These are phyloP conservation scores for Raphanus hybrid DNA, from an alignment of 441 rosid genomes.

Conservation along the genomic window DNA sequence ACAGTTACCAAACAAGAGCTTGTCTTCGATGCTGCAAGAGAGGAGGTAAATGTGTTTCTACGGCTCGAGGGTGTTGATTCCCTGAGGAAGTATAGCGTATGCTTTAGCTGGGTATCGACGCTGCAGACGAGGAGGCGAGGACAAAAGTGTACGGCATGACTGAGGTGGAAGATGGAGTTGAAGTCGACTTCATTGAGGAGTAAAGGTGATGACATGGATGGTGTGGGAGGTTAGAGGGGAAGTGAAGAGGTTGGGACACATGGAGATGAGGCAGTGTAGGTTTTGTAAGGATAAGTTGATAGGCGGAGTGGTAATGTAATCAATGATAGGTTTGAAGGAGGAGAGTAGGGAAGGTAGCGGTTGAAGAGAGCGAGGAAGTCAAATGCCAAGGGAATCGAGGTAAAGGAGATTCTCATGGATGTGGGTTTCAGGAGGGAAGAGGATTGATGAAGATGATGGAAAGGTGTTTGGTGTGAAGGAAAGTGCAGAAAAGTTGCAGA, in stretches of 20 bases:
- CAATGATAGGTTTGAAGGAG: constrained; percentile 39
- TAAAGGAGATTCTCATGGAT: constrained; percentile 76
- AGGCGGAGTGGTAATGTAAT: constrained; percentile 53
- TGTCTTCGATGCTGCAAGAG: too few relatives aligned
- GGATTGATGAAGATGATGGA: constrained; percentile 39
- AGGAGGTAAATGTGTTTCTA: too few relatives aligned
- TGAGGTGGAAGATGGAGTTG: too few relatives aligned
- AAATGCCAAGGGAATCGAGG: constrained; percentile 85
- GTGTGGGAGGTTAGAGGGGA: constrained; percentile 40
- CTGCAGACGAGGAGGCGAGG: too few relatives aligned
- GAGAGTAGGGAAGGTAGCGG: constrained; percentile 64
- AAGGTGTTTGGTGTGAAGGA: constrained; percentile 52
- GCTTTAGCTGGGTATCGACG: too few relatives aligned
- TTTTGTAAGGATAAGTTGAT: constrained; percentile 59
- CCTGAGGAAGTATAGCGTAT: too few relatives aligned
- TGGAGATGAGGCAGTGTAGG: constrained; percentile 63
- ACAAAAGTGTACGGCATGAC: too few relatives aligned
- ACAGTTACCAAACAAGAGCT: too few relatives aligned
- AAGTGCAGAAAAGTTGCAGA: constrained; percentile 50
- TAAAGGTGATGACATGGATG: too few relatives aligned
- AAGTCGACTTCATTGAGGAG: too few relatives aligned
- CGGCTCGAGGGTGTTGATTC: too few relatives aligned
- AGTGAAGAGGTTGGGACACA: constrained; percentile 78
- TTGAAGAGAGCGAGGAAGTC: constrained; percentile 64
- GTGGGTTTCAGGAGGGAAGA: constrained; percentile 41